phyloP scores from a whole-genome alignment of 1,284 basidiomycete genomes.

The Puccinia novopanici region DNA sequence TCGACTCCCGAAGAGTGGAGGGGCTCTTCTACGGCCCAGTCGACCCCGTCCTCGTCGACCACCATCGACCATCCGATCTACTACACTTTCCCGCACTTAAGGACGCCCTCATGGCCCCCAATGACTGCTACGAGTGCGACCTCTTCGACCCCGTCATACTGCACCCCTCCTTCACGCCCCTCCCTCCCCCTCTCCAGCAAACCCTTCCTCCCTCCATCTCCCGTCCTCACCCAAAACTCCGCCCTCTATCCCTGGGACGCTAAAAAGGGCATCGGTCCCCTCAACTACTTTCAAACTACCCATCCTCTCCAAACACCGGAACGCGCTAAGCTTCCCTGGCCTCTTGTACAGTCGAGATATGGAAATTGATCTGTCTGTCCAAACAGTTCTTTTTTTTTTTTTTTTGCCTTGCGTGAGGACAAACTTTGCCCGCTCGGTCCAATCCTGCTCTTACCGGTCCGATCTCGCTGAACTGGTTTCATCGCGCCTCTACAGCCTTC shows the following conservation, averaged over 20 bases:
- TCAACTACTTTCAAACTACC: not conserved
- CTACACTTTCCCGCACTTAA: slow-evolving; percentile 19
- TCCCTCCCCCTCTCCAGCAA: not conserved
- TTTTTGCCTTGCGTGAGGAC: too few species aligned
- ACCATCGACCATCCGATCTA: slow-evolving; percentile 10
- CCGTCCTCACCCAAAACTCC: not conserved
- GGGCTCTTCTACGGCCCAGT: slow-evolving; percentile 9
- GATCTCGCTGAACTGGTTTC: too few species aligned
- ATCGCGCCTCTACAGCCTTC: too few species aligned
- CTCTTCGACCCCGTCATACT: slow-evolving; percentile 22
- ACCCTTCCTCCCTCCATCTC: not conserved
- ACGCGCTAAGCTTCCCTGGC: too few species aligned
- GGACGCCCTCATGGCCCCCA: slow-evolving; percentile 1
- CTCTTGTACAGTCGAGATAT: too few species aligned
- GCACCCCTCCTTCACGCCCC: not conserved
- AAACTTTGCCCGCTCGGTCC: too few species aligned
- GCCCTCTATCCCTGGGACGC: slow-evolving; percentile 5
- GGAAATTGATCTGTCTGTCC: too few species aligned
- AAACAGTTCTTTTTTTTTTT: too few species aligned
- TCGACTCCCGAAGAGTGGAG: not conserved
- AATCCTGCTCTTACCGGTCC: too few species aligned
- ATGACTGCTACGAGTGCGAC: slow-evolving; percentile 2
- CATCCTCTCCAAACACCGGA: not conserved
- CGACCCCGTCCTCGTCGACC: slow-evolving; percentile 16
- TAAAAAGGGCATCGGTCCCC: slow-evolving; percentile 7